A percentile compares a stretch with the other conserved stretches of the same genome.
These are phyloP conservation scores for Fusarium falciforme DNA, from an alignment of 2,329 filamentous ascomycete species.

Conservation along the genomic window DNA sequence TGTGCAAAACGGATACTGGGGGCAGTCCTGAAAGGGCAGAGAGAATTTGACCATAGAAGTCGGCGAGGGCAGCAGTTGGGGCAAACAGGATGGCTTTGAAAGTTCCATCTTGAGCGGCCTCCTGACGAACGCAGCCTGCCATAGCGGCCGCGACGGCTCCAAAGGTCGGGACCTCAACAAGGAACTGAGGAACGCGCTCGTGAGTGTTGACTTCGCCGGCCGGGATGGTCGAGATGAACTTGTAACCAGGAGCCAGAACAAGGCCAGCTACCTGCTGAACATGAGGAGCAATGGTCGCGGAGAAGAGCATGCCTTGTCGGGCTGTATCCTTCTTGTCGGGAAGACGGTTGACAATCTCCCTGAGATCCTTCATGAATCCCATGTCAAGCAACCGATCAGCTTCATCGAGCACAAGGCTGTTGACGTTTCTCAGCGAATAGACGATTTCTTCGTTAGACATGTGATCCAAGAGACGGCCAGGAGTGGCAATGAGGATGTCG, in stretches of 20 bases:
- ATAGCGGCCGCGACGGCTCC: conserved; percentile 72
- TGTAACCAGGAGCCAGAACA: conserved; percentile 77
- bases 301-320: conserved; percentile 83
- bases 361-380: conserved; percentile 83
- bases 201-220: conserved; percentile 83
- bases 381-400: conserved; percentile 85
- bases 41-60: conserved; percentile 62
- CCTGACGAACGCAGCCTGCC: conserved; percentile 65
- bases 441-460: conserved; percentile 77
- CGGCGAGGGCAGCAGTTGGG: conserved; percentile 66
- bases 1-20: conserved; percentile 59
- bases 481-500: conserved; percentile 84
- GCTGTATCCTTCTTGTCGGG: conserved; percentile 70
- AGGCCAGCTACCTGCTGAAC: conserved; percentile 79
- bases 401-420: conserved; percentile 86
- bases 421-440: conserved; percentile 74
- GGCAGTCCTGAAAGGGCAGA: conserved; percentile 54
- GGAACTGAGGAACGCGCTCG: conserved; percentile 78
- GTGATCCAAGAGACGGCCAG: conserved; percentile 82
- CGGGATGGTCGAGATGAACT: conserved; percentile 83
- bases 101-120: conserved; percentile 55
- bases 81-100: conserved; percentile 92
- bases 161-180: conserved; percentile 75
- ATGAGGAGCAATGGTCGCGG: conserved; percentile 83
- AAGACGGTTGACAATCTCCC: conserved; percentile 79